phyloP scores from a whole-genome alignment of 768 basidiomycete species.

The Cystobasidium onofrii region DNA sequence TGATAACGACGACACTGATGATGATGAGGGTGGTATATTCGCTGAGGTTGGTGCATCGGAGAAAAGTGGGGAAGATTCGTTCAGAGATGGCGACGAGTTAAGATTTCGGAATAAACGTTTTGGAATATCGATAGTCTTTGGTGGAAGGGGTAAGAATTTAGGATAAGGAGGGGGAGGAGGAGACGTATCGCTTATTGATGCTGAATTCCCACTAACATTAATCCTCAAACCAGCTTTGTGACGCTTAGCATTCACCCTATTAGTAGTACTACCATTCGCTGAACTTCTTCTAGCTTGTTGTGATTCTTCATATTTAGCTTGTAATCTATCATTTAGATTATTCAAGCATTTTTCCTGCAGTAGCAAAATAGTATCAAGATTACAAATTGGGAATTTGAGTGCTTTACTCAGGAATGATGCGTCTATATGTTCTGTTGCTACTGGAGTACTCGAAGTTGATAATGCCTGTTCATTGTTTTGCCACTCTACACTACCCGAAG shows the following conservation, averaged over 20 bases:
- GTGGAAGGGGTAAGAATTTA: neutral
- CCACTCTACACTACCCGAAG: neutral
- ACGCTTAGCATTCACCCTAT: neutral
- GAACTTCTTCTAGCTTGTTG: neutral
- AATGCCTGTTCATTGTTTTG: no score
- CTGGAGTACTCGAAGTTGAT: neutral
- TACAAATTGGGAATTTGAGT: conserved; percentile 40
- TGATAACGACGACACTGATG: no score
- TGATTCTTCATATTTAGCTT: neutral
- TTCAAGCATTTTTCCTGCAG: conserved; percentile 48
- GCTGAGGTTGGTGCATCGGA: no score
- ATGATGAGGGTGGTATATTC: neutral
- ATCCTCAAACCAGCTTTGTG: neutral
- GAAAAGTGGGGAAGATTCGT: conserved; percentile 57
- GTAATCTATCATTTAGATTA: neutral
- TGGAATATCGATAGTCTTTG: neutral
- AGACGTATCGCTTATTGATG: no score
- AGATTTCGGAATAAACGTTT: neutral
- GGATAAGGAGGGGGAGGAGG: neutral
- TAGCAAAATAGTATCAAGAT: conserved; percentile 47
- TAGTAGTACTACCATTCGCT: no score
- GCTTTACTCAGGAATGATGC: neutral
- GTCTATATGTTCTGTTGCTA: neutral
- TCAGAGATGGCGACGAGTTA: conserved; percentile 46
- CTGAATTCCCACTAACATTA: neutral